Base-by-base conservation (phyloP, 495 filamentous ascomycete species). In the Podospora sp. region DNA sequence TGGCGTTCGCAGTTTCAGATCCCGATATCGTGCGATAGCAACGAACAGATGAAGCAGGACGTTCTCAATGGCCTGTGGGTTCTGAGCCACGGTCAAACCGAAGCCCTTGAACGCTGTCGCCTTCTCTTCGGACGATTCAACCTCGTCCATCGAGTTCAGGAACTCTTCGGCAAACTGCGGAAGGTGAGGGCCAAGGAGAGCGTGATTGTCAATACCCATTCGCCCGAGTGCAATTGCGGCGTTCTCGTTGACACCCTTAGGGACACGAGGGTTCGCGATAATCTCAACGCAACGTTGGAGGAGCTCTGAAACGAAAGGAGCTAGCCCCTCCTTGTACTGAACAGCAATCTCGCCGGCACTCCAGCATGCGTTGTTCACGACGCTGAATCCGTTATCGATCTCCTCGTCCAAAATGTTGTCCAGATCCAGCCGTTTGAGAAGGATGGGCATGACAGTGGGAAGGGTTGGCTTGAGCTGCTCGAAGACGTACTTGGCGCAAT, bases 281-380 rank as follows among this genome's bases (percentile, higher is more conserved):
- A 99, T 97, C 35, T 85, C 81, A 51, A 90, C 80, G 22, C 94
- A 86, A 20, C 90, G 88, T 33, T 87, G 83, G 60, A 97, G 90
- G 14, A 97, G 78, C 66, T 90, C 83, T 12, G 92, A 88, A 22
- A 91, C 86, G 70, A 90, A 96, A 0, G 93, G 91, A 0, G 81
- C 84, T 85, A 98, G 90, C 22, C 80, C 84, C 51, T 82, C 81
- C 65, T 87, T 85, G 70, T 92, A 87, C 72, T 92, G 88, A 77
- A 97, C 88, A 9, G 93, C 89, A 65, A 99, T 96, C 80, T 99
- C 95, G 20, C 95, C 95, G 24, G 88, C 90, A 33, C 94, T 95
- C 95, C 95, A 99, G 81, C 96, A 98, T 29, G 95, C 94, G 74
- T 99, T 99, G 84, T 98, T 99, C 65, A 98, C 85, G 20, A 97